These are phyloP conservation scores for Beauveria varroae DNA, from an alignment of 2,329 filamentous ascomycete species.

Conservation along the genomic window DNA sequence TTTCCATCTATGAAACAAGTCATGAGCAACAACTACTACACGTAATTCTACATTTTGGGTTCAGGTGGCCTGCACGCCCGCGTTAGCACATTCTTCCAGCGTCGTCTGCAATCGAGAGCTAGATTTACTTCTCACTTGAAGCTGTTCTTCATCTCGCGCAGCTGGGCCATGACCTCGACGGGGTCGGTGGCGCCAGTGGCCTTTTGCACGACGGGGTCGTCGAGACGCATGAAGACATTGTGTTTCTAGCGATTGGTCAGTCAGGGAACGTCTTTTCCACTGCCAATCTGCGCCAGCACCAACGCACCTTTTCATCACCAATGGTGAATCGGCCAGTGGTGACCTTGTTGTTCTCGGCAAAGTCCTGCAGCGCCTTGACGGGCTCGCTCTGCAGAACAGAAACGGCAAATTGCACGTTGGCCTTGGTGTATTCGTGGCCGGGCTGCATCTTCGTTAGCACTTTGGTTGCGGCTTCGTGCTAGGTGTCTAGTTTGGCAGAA, in stretches of 20 bases:
- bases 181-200: conserved; percentile 74
- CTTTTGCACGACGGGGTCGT: conserved; percentile 79
- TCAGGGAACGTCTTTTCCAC: not conserved
- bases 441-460: conserved; percentile 44
- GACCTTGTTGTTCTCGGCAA: conserved; percentile 71
- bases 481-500: not conserved
- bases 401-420: conserved; percentile 82
- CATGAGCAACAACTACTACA: conserved; percentile 10
- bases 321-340: conserved; percentile 97
- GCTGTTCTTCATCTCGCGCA: conserved; percentile 87
- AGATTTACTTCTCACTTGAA: conserved; percentile 46
- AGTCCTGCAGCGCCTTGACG: conserved; percentile 69
- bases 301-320: conserved; percentile 80
- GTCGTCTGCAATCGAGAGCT: not conserved
- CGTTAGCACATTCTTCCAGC: not conserved
- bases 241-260: conserved; percentile 52
- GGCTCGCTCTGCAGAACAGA: conserved; percentile 68
- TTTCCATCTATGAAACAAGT: not conserved
- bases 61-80: conserved; percentile 19
- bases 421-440: conserved; percentile 97
- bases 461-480: too few relatives aligned
- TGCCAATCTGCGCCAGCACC: too few relatives aligned
- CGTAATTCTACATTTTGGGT: conserved; percentile 17
- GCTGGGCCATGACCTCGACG: conserved; percentile 73
- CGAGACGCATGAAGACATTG: conserved; percentile 92